Percentiles rank a stretch among this genome's conserved stretches.
These are phyloP conservation scores for Talaromyces sp. DNA, from an alignment of 2,329 filamentous ascomycete genomes.

Conservation along the genomic window DNA sequence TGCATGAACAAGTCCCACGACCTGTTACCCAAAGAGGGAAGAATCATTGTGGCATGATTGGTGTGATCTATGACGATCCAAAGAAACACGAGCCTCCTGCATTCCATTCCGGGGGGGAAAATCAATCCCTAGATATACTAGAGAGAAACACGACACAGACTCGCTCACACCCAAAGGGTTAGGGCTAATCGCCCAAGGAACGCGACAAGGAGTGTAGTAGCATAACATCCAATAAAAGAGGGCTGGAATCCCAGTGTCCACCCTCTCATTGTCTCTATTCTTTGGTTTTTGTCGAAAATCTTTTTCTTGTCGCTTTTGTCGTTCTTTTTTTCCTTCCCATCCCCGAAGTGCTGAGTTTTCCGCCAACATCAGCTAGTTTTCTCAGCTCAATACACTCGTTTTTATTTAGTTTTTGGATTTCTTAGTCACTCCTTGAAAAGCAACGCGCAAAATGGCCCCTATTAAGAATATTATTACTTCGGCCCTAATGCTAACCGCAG, in stretches of 20 bases:
- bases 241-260: not conserved
- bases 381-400: slow-evolving; percentile 10
- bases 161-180: not conserved
- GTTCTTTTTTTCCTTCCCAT: not conserved
- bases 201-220: not conserved
- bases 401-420: not conserved
- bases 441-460: slow-evolving; percentile 8
- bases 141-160: not conserved
- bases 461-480: slow-evolving; percentile 7
- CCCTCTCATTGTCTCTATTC: not conserved
- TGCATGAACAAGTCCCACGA: not conserved
- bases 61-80: not conserved
- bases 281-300: not conserved
- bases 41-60: not conserved
- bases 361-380: slow-evolving; percentile 3
- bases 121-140: not conserved
- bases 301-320: not conserved
- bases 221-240: not conserved
- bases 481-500: slow-evolving; percentile 7
- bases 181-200: not conserved
- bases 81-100: not conserved
- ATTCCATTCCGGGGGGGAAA: not conserved
- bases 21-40: not conserved
- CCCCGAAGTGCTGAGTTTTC: not conserved
- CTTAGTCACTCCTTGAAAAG: not conserved